A percentile compares a stretch with the other conserved stretches of the same genome.
Evolutionary conservation across 345 rosid genomes (phyloP).

Genomic region (Salix udensis): DNA sequence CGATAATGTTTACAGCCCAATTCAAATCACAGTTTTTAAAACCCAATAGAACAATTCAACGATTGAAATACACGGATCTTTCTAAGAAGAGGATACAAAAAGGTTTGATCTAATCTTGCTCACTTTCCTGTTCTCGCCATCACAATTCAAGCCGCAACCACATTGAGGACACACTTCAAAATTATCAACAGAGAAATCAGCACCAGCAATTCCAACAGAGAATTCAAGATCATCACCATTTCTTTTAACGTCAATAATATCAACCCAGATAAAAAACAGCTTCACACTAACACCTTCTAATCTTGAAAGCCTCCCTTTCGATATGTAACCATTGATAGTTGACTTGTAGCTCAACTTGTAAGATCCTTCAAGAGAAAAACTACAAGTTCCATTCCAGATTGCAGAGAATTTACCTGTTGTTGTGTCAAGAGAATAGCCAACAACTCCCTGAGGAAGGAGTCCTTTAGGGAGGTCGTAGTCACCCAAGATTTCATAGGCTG

Average conservation of each 20-base stretch:
- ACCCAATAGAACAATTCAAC: neutral
- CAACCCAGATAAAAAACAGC: slow-evolving; percentile 53
- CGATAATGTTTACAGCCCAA: slow-evolving; percentile 3
- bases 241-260: slow-evolving; percentile 56
- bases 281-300: slow-evolving; percentile 63
- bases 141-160: slow-evolving; percentile 78
- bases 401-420: slow-evolving; percentile 51
- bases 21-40: slow-evolving; percentile 2
- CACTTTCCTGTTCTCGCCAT: slow-evolving; percentile 9
- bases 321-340: slow-evolving; percentile 43
- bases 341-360: slow-evolving; percentile 50
- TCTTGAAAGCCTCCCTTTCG: slow-evolving; percentile 38
- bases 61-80: slow-evolving; percentile 2
- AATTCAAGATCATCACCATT: slow-evolving; percentile 51
- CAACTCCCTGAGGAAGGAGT: slow-evolving; percentile 55
- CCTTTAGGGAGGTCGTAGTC: slow-evolving; percentile 52
- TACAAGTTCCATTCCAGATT: slow-evolving; percentile 45
- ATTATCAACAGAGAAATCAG: slow-evolving; percentile 53
- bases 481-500: slow-evolving; percentile 46
- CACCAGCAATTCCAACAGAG: slow-evolving; percentile 62
- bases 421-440: slow-evolving; percentile 41
- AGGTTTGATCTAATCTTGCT: slow-evolving; percentile 22
- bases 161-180: slow-evolving; percentile 78
- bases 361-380: slow-evolving; percentile 61
- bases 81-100: slow-evolving; percentile 40